Evolutionary conservation across 306 rosid genomes (phyloP).

Genomic region (Quercus gilva): DNA sequence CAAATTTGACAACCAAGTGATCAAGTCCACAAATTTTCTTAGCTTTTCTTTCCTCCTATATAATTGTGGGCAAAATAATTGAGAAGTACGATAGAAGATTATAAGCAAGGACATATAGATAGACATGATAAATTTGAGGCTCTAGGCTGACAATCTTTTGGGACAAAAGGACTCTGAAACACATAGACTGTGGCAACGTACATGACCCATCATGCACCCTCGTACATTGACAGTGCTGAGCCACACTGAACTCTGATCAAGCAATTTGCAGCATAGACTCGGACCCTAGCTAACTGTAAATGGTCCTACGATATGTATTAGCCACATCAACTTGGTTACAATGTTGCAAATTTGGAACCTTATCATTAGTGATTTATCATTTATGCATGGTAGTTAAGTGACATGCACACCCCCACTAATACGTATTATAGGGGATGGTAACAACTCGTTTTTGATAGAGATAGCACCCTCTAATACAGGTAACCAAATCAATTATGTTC

Average conservation of each 20-base stretch:
- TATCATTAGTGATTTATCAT: slow-evolving; percentile 29
- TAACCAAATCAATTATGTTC: not conserved
- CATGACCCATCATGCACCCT: slow-evolving; percentile 56
- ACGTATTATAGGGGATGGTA: not conserved
- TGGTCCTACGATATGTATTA: slow-evolving; percentile 33
- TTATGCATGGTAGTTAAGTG: slow-evolving; percentile 71
- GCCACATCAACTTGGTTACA: slow-evolving; percentile 23
- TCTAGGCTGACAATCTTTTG: slow-evolving; percentile 10
- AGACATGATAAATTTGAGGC: slow-evolving; percentile 19
- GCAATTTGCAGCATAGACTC: slow-evolving; percentile 33
- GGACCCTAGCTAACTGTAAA: slow-evolving; percentile 5
- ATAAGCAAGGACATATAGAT: not conserved
- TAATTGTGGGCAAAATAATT: not conserved
- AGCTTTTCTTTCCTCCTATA: not conserved
- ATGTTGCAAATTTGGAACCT: not conserved
- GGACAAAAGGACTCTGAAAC: not conserved
- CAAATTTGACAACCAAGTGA: not conserved
- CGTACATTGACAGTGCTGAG: slow-evolving; percentile 26
- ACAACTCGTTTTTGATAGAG: slow-evolving; percentile 8
- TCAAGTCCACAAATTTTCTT: not conserved
- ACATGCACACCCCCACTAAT: slow-evolving; percentile 37
- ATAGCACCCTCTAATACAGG: not conserved
- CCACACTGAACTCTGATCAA: slow-evolving; percentile 13
- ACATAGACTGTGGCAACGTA: slow-evolving; percentile 1
- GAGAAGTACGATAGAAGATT: not conserved